phyloP scores from a whole-genome alignment of 176 grass and related monocot genomes.

The Oropetium thomaeum region DNA sequence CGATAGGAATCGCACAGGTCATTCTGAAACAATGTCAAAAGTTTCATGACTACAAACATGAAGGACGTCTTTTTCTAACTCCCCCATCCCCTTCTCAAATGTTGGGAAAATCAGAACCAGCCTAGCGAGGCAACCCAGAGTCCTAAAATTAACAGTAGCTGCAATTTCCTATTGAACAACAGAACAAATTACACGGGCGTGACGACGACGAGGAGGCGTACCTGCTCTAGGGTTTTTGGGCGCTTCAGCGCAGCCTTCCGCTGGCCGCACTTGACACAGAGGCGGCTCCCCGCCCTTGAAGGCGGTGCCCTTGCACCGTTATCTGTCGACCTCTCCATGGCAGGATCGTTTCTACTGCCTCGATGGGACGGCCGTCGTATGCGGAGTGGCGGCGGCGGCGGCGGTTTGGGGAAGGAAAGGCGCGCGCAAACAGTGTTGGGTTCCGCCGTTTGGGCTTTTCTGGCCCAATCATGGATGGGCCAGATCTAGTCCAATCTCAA shows the following conservation, averaged over 20 bases:
- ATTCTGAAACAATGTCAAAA: neutral
- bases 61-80: neutral
- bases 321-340: slow-evolving; percentile 16
- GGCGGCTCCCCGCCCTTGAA: slow-evolving; percentile 34
- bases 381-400: slow-evolving; percentile 14
- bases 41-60: neutral
- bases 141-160: neutral
- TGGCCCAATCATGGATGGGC: neutral
- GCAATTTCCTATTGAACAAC: neutral
- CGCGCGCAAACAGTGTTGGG: neutral
- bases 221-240: slow-evolving; percentile 90
- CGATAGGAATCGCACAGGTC: neutral
- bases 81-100: neutral
- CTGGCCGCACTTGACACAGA: slow-evolving; percentile 65
- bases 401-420: slow-evolving; percentile 11
- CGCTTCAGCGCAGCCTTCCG: slow-evolving; percentile 70
- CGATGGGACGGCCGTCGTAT: neutral
- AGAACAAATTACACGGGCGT: neutral
- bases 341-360: neutral
- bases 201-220: neutral
- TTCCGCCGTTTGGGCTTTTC: neutral
- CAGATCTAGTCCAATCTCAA: neutral
- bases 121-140: no score
- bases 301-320: neutral
- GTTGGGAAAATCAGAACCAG: neutral